Evolutionary conservation across 768 basidiomycete genomes (phyloP), one percentile per base, ranked within the genome.

Genomic region (Fistulinella prunicolor): DNA sequence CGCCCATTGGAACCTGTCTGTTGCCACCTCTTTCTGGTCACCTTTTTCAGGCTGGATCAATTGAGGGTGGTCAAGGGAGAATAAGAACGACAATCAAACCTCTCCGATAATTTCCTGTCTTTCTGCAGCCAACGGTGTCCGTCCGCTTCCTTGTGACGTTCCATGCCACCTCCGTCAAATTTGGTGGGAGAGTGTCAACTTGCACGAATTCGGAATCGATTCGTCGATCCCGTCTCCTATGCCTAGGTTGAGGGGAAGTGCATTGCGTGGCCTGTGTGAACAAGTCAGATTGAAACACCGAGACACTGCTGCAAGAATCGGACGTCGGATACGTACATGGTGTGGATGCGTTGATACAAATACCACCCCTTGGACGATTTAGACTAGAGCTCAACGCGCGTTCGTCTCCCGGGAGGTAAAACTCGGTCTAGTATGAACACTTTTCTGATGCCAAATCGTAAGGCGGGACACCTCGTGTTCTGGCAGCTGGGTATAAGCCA

Each of bases 91-190:
- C 49, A 42, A 28, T 67, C 65, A 42, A 65, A 66, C 10, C 42
- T 54, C 10, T 60, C 53, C 13, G 68, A 50, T 2, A 58, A 51
- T 41, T 68, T 57, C 23, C 49, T 58, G 32, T 67, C 65, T 35
- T 55, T 57, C 23, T 46, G 28, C 21, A 47, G 26, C 65, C 65
- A 68, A 17, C 64, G 56, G 24, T 47, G 41, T 17, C 51, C 45
- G 20, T 67, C 65, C 5, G 29, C 43, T 21, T 46, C 53, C 38
- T 54, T n/a, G n/a, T 91, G 3, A 72, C 72, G 38, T 77, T 73
- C 86, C 87, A 91, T 39, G 74, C 69, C 0, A 90, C 89, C 59
- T 90, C 88, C 9, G 77, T 81, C 28, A 87, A 62, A 5, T 80
- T 79, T 0, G 68, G 56, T 0, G 85, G 80, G 12, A 89, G 72